Percentiles rank a stretch among this genome's conserved stretches.
Conservation (phyloP, 495 filamentous ascomycete genomes). For the Neurospora terricola region DNA sequence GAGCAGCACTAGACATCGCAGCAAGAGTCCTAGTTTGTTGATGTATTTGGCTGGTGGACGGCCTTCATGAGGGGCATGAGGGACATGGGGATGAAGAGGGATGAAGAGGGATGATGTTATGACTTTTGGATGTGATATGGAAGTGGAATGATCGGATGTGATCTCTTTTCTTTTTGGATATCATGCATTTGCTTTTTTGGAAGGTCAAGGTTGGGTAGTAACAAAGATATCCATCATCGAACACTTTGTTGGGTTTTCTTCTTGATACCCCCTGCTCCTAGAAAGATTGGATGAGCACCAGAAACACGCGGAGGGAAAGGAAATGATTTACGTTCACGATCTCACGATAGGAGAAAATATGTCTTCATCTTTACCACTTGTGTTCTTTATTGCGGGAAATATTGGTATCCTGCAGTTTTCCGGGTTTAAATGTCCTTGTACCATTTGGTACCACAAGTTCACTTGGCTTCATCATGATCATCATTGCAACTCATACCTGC, state of each 20-base stretch:
- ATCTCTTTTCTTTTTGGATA: background rate
- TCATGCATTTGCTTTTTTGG: too few species aligned
- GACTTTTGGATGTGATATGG: too few species aligned
- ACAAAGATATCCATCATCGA: background rate
- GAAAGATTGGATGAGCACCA: background rate
- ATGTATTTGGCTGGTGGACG: slow-evolving; percentile 38
- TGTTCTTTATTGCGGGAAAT: too few species aligned
- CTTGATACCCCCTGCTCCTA: background rate
- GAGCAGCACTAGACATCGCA: slow-evolving; percentile 28
- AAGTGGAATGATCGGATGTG: too few species aligned
- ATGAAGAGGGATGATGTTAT: too few species aligned
- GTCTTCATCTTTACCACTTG: too few species aligned
- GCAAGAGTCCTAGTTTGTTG: slow-evolving; percentile 37
- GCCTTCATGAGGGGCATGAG: slow-evolving; percentile 30
- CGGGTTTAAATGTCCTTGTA: too few species aligned
- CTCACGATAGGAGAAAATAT: background rate
- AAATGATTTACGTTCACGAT: background rate
- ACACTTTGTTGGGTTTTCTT: background rate
- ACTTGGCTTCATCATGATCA: too few species aligned
- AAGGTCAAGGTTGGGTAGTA: background rate
- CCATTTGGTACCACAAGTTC: too few species aligned
- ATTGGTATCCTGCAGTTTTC: too few species aligned
- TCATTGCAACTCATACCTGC: too few species aligned
- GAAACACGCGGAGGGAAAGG: background rate
- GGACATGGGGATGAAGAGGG: too few species aligned